Evolutionary conservation across 1,284 basidiomycete genomes (phyloP).

Genomic region (Jaminaea rosea): DNA sequence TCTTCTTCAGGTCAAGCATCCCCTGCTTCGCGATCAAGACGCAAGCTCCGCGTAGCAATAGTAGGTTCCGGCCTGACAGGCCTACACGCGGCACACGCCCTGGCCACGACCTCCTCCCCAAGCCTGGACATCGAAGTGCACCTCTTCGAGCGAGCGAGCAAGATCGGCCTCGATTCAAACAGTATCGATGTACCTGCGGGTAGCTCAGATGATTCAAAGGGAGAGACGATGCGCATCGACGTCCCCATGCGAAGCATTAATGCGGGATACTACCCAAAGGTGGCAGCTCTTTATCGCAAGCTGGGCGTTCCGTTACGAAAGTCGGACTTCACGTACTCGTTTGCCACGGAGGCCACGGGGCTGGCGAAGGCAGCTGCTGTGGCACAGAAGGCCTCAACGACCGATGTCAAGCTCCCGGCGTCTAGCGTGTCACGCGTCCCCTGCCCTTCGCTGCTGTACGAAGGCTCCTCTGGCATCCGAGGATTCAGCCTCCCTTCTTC

Average conservation of each 20-base stretch:
- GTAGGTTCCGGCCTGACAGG: slow-evolving; percentile 82
- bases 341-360: slow-evolving; percentile 11
- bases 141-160: slow-evolving; percentile 32
- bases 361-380: neutral
- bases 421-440: neutral
- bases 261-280: slow-evolving; percentile 41
- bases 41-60: slow-evolving; percentile 56
- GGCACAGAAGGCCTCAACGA: neutral
- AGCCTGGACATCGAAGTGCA: slow-evolving; percentile 17
- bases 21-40: neutral
- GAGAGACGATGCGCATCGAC: slow-evolving; percentile 21
- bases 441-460: slow-evolving; percentile 25
- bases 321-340: slow-evolving; percentile 38
- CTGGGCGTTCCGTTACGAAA: slow-evolving; percentile 19
- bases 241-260: slow-evolving; percentile 45
- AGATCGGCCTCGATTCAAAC: slow-evolving; percentile 39
- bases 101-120: slow-evolving; percentile 40
- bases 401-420: no score
- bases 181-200: slow-evolving; percentile 29
- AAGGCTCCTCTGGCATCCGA: slow-evolving; percentile 23
- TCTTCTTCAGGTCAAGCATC: neutral
- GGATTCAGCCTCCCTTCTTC: slow-evolving; percentile 23
- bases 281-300: slow-evolving; percentile 27
- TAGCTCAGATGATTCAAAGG: neutral
- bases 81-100: slow-evolving; percentile 75